A percentile compares a stretch with the other conserved stretches of the same genome.
phyloP scores from a whole-genome alignment of 140 eudicot species.

The Ambrosia hybrid region DNA sequence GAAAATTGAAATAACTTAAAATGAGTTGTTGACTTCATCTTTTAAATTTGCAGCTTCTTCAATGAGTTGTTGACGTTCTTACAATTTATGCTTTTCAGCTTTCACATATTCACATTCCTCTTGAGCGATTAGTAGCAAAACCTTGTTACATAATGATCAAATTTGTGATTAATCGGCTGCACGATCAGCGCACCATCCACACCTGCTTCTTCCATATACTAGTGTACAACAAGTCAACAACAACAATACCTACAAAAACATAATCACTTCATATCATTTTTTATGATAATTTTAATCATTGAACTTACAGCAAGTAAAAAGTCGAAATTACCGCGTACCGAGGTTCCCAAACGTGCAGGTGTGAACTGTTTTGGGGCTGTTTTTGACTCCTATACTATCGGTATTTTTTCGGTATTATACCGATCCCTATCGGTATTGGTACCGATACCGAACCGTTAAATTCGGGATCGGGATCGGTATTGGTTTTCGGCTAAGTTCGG shows the following conservation, averaged over 20 bases:
- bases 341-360: slow-evolving; percentile 45
- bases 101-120: no score
- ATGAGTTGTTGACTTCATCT: no score
- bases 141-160: slow-evolving; percentile 92
- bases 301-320: slow-evolving; percentile 57
- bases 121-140: not conserved
- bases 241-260: not conserved
- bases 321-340: slow-evolving; percentile 65
- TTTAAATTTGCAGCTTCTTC: no score
- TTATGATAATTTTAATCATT: not conserved
- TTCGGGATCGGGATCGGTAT: slow-evolving; percentile 51
- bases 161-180: slow-evolving; percentile 90
- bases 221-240: not conserved
- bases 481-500: no score
- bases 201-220: slow-evolving; percentile 85
- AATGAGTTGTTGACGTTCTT: not conserved
- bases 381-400: no score
- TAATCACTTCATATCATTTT: no score
- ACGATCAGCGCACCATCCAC: slow-evolving; percentile 88
- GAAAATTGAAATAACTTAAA: no score
- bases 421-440: no score
- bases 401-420: no score
- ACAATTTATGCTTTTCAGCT: no score
- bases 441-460: no score
- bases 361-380: no score